Base-by-base conservation (phyloP, 345 rosid genomes). In the Aurinia saxatilis region DNA sequence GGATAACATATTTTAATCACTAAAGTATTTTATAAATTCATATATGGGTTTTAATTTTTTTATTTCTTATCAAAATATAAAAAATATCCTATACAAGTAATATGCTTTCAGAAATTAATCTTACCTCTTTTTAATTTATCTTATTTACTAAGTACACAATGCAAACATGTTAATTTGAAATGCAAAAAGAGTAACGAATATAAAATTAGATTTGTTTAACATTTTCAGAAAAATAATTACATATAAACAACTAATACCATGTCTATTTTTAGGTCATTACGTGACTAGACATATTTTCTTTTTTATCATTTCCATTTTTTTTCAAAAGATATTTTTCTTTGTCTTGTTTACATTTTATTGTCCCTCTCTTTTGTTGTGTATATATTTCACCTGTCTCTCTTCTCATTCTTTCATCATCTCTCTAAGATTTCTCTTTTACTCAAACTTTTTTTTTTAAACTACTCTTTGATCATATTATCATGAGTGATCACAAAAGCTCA, bases 401-500 rank as follows among this genome's bases (percentile, higher is more conserved):
- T 37, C 62, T 68, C 49, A 30, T 33, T 54, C 12, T 50, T 30
- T 30, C 74, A 39, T 10, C 30, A 47, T 18, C 19, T 15, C 54
- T 55, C 48, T 47, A 44, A 27, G 31, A 4, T 59, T 16, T 38
- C 40, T 52, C 55, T 68, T 55, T 3, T 8, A 9, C 36, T 25
- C 25, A n/a, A n/a, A n/a, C n/a, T n/a, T n/a, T n/a, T n/a, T n/a
- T n/a, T n/a, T n/a, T n/a, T n/a, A 46, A 48, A 36, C 9, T 1
- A 9, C 47, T 59, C 39, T 50, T 66, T 31, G 6, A 27, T 48
- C 13, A 59, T 38, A 31, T 38, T 9, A 57, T 3, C 29, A 23
- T 80, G 85, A 79, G 51, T 18, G 88, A 80, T 66, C 58, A 60
- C 25, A 59, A 31, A 8, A 61, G 58, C 48, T 75, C 86, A 29